Evolutionary conservation across 23 red algal species (phyloP), one percentile per base, ranked within the genome.

Genomic region (Gracilaria caudata): DNA sequence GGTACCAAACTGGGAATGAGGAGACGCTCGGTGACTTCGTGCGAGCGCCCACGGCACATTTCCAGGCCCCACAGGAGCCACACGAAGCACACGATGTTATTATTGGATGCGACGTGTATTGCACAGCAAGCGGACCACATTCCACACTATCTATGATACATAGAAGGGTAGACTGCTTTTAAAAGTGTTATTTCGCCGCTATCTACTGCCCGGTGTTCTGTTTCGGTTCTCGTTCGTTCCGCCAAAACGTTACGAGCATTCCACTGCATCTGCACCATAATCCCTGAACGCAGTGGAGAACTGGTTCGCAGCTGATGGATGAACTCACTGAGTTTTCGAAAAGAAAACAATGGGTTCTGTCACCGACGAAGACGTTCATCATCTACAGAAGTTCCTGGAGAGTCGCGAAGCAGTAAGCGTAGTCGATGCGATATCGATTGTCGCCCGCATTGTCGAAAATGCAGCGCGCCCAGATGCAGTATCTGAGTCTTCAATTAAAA

Each of bases 391-490:
- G 70, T 75, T 75, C 32, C 43, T 49, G 11, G 24, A 23, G 4
- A 75, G 40, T 24, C 37, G 43, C 23, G 10, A 47, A 29, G 70
- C 21, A 0, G 70, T 75, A 6, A 75, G 70, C 40, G 77, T 80
- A 4, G 77, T 51, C 4, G 51, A 80, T 21, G 77, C 77, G 23
- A 12, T 63, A 16, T 57, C 77, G 0, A 58, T 63, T 49, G 56
- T 80, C 46, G 44, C 51, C 6, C 77, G 77, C 32, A 60, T 80
- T 33, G 51, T 80, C 33, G 77, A 57, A 37, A 80, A 57, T 60
- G 77, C 77, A 23, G 77, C 77, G 1, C 51, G 33, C 21, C 77
- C 77, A 49, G 35, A 39, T 40, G 51, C 39, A 21, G 77, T 10
- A 3, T 41, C 77, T 23, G 12, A 10, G 24, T 60, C 51, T 16